These are phyloP conservation scores for Galerina sulciceps DNA, from an alignment of 768 basidiomycete genomes.

Conservation along the genomic window DNA sequence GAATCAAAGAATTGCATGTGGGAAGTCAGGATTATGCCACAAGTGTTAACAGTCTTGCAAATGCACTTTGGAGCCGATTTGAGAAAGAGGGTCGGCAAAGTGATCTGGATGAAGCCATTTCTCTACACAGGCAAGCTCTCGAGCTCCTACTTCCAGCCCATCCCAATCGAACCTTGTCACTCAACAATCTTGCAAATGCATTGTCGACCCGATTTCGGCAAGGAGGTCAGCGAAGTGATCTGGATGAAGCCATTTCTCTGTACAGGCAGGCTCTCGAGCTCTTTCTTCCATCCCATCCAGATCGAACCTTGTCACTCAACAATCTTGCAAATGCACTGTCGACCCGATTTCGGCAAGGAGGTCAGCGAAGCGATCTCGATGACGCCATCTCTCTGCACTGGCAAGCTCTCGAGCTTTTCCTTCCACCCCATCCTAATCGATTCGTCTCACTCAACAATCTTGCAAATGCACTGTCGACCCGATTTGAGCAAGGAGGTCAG, in stretches of 20 bases:
- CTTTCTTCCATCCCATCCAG: neutral
- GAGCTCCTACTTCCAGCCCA: neutral
- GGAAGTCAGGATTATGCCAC: neutral
- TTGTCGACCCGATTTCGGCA: too few species aligned
- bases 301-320: neutral
- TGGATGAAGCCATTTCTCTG: conserved; percentile 2
- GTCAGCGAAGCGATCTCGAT: neutral
- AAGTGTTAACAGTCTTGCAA: conserved; percentile 1
- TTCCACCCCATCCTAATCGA: neutral
- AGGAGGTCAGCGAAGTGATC: neutral
- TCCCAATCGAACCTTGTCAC: neutral
- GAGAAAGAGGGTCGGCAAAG: neutral
- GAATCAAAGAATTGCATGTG: too few species aligned
- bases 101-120: neutral
- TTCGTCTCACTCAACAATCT: neutral
- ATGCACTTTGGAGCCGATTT: neutral
- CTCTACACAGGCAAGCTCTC: neutral
- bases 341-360: too few species aligned
- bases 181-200: neutral
- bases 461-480: neutral
- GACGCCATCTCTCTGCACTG: neutral
- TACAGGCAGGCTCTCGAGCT: neutral
- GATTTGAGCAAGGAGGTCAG: neutral
- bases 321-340: too few species aligned
- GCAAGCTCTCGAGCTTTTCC: neutral